A percentile compares a stretch with the other conserved stretches of the same genome.
phyloP scores from a whole-genome alignment of 139 green algal genomes.

The Spirogloea muscicola region DNA sequence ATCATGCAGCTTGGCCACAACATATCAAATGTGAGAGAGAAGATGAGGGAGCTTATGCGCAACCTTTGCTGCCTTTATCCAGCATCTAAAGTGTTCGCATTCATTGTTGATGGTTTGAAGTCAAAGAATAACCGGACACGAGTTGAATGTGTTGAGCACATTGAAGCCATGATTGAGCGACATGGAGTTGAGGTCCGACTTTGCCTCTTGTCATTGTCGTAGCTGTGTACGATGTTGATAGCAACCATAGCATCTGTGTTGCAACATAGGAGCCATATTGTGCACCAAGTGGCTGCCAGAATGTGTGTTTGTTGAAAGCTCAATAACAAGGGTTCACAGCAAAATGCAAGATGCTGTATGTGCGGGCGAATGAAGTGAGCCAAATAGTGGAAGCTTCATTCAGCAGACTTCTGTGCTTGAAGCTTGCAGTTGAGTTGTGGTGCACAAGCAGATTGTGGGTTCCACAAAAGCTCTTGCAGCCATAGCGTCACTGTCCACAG shows the following conservation, averaged over 20 bases:
- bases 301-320: no score
- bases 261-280: no score
- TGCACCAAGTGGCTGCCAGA: no score
- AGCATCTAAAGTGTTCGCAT: slow-evolving; percentile 39
- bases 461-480: slow-evolving; percentile 18
- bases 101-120: slow-evolving; percentile 62
- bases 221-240: no score
- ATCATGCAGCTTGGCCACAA: slow-evolving; percentile 61
- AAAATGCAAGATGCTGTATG: no score
- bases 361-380: no score
- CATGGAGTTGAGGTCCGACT: slow-evolving; percentile 48
- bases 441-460: slow-evolving; percentile 30
- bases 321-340: no score
- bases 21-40: slow-evolving; percentile 42
- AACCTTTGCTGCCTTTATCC: slow-evolving; percentile 57
- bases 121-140: slow-evolving; percentile 90
- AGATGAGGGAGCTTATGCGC: slow-evolving; percentile 71
- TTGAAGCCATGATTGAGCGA: slow-evolving; percentile 53
- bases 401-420: no score
- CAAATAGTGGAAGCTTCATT: no score
- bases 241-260: no score
- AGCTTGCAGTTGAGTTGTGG: no score
- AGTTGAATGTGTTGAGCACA: slow-evolving; percentile 78
- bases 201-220: no score
- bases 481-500: slow-evolving; percentile 62